These are phyloP conservation scores for Antitrichia curtipendula DNA, from an alignment of 225 moss, liverwort and hornwort species.

Conservation along the genomic window DNA sequence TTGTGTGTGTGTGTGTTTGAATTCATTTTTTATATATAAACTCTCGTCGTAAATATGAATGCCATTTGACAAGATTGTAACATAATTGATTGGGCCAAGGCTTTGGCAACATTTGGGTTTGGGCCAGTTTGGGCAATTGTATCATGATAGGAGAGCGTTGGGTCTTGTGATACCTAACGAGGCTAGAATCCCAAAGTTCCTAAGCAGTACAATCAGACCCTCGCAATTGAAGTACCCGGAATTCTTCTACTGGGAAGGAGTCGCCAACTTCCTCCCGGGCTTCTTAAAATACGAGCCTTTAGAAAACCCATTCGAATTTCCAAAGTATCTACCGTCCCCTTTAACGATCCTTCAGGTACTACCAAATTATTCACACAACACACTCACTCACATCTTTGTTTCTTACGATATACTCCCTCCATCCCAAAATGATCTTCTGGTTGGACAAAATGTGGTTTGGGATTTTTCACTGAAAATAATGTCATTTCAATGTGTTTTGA, in stretches of 20 bases:
- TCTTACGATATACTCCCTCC: background rate
- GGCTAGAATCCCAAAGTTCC: constrained; percentile 43
- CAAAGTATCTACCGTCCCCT: constrained; percentile 53
- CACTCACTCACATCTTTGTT: background rate
- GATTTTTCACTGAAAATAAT: too few relatives aligned
- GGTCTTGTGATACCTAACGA: constrained; percentile 37
- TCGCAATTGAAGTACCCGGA: constrained; percentile 55
- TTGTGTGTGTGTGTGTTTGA: background rate
- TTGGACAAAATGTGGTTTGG: too few relatives aligned
- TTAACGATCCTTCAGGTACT: constrained; percentile 45
- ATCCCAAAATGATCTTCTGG: too few relatives aligned
- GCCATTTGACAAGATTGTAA: background rate
- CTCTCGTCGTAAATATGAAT: background rate
- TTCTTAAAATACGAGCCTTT: constrained; percentile 60
- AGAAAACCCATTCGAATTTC: constrained; percentile 40
- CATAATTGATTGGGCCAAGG: background rate
- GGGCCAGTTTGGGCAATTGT: constrained; percentile 51
- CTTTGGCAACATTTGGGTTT: background rate
- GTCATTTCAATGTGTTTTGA: too few relatives aligned
- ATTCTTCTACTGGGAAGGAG: constrained; percentile 64
- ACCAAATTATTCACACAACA: background rate
- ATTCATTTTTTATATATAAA: background rate
- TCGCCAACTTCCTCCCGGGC: constrained; percentile 30
- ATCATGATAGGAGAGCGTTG: constrained; percentile 40
- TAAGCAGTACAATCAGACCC: constrained; percentile 51